Evolutionary conservation across 257 asterid species (phyloP).

Genomic region (Petrea volubilis): DNA sequence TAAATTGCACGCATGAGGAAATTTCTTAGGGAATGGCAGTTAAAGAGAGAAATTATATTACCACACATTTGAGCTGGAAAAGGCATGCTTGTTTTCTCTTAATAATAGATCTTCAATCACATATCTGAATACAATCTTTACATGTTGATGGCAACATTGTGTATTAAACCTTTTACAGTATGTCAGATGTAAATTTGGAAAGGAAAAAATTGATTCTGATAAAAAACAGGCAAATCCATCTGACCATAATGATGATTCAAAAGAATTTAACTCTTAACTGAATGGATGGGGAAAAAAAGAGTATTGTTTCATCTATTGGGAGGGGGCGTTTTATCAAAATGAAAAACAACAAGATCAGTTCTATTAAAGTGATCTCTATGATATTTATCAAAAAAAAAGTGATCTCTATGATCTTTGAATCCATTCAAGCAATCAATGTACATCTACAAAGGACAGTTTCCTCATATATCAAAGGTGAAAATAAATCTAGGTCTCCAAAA

Average conservation of each 20-base stretch:
- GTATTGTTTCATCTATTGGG: no score
- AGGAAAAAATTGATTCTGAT: neutral
- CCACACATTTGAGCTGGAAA: neutral
- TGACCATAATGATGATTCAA: slow-evolving; percentile 3
- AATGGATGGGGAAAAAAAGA: neutral
- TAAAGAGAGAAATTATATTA: no score
- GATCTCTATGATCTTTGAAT: slow-evolving; percentile 3
- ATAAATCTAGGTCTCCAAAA: neutral
- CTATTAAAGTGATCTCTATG: neutral
- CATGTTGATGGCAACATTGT: neutral
- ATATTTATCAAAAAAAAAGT: no score
- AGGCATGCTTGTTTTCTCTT: no score
- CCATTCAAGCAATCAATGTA: slow-evolving; percentile 7
- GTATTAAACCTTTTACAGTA: neutral
- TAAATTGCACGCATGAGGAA: slow-evolving; percentile 15
- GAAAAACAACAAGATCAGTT: neutral
- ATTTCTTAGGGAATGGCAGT: neutral
- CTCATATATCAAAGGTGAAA: neutral
- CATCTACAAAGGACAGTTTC: neutral
- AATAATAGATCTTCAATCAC: slow-evolving; percentile 10
- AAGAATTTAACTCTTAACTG: neutral
- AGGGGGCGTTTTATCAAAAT: no score
- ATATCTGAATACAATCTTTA: neutral
- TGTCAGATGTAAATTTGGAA: neutral
- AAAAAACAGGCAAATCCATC: slow-evolving; percentile 6